Evolutionary conservation across 441 rosid species (phyloP).

Genomic region (Lagerstroemia fauriei): DNA sequence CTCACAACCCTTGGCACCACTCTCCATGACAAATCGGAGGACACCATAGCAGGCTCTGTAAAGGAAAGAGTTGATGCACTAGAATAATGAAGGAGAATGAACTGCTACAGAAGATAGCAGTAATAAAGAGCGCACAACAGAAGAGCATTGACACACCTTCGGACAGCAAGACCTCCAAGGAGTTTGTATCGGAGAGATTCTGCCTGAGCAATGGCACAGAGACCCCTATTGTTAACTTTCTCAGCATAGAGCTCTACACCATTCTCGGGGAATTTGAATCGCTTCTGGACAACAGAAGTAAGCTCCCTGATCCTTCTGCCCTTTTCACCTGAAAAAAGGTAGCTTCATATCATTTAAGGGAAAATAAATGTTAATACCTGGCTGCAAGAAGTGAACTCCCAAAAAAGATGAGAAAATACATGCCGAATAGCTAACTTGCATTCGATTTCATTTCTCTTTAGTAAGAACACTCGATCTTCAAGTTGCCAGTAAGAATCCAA

Average conservation of each 20-base stretch:
- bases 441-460: not conserved
- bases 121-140: not conserved
- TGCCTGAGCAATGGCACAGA: conserved; percentile 34
- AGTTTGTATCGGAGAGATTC: conserved; percentile 32
- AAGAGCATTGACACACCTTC: not conserved
- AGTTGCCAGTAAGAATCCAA: not conserved
- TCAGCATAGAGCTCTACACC: conserved; percentile 31
- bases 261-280: conserved; percentile 31
- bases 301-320: conserved; percentile 31
- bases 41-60: conserved; percentile 67
- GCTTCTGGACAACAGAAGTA: conserved; percentile 31
- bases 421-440: not conserved
- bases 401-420: not conserved
- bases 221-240: conserved; percentile 28
- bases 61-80: not conserved
- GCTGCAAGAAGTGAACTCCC: not conserved
- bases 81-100: not conserved
- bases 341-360: not conserved
- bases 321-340: conserved; percentile 20
- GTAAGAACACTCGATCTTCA: not conserved
- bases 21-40: conserved; percentile 68
- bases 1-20: conserved; percentile 74
- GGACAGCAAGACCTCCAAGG: conserved; percentile 27
- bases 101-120: not conserved
- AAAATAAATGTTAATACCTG: not conserved